phyloP scores from a whole-genome alignment of 192 early-diverging fungal genomes.

The Mortierella hygrophila region DNA sequence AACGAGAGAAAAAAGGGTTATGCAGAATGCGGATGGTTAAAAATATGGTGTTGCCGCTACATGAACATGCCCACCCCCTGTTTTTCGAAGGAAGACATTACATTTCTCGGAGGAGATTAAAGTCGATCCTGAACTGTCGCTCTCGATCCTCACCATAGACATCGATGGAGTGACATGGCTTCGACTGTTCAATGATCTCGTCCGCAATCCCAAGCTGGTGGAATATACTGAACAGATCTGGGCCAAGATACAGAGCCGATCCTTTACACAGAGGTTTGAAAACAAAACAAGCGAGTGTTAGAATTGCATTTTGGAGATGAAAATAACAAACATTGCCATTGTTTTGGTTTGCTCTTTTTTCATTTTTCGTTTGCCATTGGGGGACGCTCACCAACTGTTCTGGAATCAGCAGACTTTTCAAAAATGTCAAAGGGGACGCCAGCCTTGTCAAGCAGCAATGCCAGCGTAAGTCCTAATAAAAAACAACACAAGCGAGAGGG shows the following conservation, averaged over 20 bases:
- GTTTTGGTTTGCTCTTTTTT: background rate
- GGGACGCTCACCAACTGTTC: background rate
- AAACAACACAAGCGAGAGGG: background rate
- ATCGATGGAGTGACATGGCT: conserved; percentile 1
- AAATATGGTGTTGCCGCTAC: too few species aligned
- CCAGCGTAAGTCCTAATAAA: background rate
- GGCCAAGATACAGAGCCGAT: background rate
- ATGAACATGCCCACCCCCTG: too few species aligned
- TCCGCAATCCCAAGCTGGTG: background rate
- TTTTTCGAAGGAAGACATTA: background rate
- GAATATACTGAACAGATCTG: background rate
- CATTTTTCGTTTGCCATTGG: background rate
- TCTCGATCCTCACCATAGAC: background rate
- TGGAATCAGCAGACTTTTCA: background rate
- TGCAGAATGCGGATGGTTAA: too few species aligned
- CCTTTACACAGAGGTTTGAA: background rate
- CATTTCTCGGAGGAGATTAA: background rate
- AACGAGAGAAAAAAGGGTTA: background rate
- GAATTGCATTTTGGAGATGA: background rate
- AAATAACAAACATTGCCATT: background rate
- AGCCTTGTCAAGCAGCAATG: background rate
- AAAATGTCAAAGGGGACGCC: background rate
- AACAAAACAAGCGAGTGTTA: background rate
- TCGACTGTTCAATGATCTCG: conserved; percentile 1
- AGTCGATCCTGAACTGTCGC: background rate